A percentile compares a stretch with the other conserved stretches of the same genome.
Conservation (phyloP, 148 eudicot genomes). For the Spergularia bocconei region DNA sequence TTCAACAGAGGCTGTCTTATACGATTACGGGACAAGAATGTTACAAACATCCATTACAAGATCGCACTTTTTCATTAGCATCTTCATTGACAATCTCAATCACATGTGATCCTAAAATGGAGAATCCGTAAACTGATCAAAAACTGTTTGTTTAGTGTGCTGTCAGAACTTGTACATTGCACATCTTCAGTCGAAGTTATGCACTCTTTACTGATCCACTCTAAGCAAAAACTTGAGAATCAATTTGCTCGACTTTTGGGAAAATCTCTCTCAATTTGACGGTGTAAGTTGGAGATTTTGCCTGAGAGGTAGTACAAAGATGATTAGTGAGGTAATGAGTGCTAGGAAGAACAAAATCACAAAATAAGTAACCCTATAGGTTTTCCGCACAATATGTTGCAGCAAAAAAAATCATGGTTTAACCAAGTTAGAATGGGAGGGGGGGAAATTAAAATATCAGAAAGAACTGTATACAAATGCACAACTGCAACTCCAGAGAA, state of each 20-base stretch:
- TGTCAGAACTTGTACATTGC: neutral
- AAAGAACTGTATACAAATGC: neutral
- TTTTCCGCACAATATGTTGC: neutral
- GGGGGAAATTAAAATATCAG: neutral
- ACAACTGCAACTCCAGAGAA: neutral
- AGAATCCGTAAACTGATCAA: too few species aligned
- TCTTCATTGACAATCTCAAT: too few species aligned
- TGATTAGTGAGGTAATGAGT: neutral
- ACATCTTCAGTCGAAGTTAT: slow-evolving; percentile 4
- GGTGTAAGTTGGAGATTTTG: slow-evolving; percentile 50
- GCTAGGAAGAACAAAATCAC: slow-evolving; percentile 4
- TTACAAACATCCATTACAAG: too few species aligned
- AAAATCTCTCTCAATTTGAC: slow-evolving; percentile 61
- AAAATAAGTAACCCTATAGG: neutral
- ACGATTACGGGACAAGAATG: too few species aligned
- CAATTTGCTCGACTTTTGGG: slow-evolving; percentile 80
- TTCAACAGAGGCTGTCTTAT: too few species aligned
- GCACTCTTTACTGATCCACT: neutral
- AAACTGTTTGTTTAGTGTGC: neutral
- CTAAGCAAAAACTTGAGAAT: slow-evolving; percentile 66
- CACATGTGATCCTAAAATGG: too few species aligned
- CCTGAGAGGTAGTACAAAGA: slow-evolving; percentile 43
- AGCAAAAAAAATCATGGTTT: neutral
- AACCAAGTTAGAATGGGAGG: neutral
- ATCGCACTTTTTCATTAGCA: too few species aligned